A percentile compares a stretch with the other conserved stretches of the same genome.
Evolutionary conservation across 2,329 filamentous ascomycete genomes (phyloP).

Genomic region (Aspergillus eucalypticola): DNA sequence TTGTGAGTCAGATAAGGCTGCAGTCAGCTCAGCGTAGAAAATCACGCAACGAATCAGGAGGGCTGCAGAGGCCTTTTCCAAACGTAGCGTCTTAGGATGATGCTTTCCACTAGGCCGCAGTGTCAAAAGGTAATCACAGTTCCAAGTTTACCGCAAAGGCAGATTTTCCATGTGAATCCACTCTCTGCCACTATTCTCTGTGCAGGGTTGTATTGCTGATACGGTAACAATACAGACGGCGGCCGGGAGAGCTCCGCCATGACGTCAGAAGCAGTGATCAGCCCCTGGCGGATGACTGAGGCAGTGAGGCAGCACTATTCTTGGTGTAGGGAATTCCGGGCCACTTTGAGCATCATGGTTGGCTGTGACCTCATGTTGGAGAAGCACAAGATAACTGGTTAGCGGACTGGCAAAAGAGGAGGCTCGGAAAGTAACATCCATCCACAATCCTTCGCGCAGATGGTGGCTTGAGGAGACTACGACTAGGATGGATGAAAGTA

Average conservation of each 20-base stretch:
- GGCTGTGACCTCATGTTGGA: neutral
- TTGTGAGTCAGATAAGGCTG: neutral
- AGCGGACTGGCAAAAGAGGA: neutral
- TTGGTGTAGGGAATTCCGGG: neutral
- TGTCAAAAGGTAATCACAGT: neutral
- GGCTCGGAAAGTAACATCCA: neutral
- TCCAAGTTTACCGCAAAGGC: neutral
- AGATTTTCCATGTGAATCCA: neutral
- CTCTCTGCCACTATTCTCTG: too few species aligned
- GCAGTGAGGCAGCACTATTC: conserved; percentile 4
- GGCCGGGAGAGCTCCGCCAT: neutral
- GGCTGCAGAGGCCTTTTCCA: neutral
- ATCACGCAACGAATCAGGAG: neutral
- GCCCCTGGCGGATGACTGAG: conserved; percentile 9
- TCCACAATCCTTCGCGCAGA: neutral
- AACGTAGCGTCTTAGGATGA: neutral
- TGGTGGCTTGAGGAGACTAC: neutral
- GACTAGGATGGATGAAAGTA: neutral
- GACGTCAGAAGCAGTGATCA: conserved; percentile 11
- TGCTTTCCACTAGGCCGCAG: neutral
- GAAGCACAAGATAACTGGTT: too few species aligned
- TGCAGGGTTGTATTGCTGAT: neutral
- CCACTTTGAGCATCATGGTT: neutral
- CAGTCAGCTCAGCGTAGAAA: neutral
- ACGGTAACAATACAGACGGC: neutral